A percentile compares a stretch with the other conserved stretches of the same genome.
These are phyloP conservation scores for Lentinula edodes DNA, from an alignment of 768 basidiomycete genomes.

Conservation along the genomic window DNA sequence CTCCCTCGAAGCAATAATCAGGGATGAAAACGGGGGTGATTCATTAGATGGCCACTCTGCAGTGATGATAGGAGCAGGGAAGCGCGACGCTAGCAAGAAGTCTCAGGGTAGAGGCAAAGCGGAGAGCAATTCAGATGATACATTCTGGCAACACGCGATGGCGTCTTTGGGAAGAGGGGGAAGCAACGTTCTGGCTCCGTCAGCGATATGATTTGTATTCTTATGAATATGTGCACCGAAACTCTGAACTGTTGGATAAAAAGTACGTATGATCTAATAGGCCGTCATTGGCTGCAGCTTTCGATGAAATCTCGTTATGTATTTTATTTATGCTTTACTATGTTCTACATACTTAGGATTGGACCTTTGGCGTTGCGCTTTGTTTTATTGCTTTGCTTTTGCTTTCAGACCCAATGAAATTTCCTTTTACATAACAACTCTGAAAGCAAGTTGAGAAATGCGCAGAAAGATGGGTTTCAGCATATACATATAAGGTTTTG, in stretches of 20 bases:
- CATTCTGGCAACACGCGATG: constrained; percentile 14
- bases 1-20: background rate
- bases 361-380: background rate
- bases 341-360: background rate
- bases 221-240: background rate
- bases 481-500: no score
- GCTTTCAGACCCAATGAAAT: background rate
- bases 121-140: constrained; percentile 43
- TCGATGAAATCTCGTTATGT: background rate
- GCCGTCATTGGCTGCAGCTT: background rate
- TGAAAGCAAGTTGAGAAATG: no score
- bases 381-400: background rate
- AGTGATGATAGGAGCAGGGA: background rate
- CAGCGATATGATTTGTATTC: constrained; percentile 1
- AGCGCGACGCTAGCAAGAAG: background rate
- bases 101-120: constrained; percentile 35
- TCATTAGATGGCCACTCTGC: background rate
- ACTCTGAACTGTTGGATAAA: background rate
- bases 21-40: background rate
- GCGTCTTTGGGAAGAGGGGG: constrained; percentile 2
- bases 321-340: background rate
- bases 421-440: background rate
- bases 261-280: background rate
- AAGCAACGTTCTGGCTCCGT: background rate
- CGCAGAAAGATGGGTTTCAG: no score